Conservation (phyloP, 2,329 filamentous ascomycete species). For the Fonsecaea multimorphosa region DNA sequence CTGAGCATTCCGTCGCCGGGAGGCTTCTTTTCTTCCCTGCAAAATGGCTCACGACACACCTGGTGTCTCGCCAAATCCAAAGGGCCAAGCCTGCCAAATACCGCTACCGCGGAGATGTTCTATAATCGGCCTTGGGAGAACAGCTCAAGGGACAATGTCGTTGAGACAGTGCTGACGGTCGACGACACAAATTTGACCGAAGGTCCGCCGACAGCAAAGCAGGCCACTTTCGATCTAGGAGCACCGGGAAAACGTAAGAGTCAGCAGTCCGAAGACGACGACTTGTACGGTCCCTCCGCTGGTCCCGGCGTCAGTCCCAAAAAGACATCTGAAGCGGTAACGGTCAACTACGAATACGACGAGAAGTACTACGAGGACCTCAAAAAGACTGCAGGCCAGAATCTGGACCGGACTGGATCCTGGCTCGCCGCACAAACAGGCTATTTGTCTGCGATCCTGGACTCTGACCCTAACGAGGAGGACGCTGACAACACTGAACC, state of each 20-base stretch:
- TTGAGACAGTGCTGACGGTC: conserved; percentile 73
- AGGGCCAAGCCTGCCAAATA: conserved; percentile 67
- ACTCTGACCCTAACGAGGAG: conserved; percentile 56
- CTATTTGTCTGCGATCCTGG: conserved; percentile 71
- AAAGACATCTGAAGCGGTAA: conserved; percentile 36
- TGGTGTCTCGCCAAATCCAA: conserved; percentile 65
- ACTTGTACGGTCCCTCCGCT: conserved; percentile 36
- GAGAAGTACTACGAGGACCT: conserved; percentile 77
- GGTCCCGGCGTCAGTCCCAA: conserved; percentile 11
- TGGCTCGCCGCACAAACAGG: conserved; percentile 85
- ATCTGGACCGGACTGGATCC: conserved; percentile 80
- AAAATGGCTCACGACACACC: conserved; percentile 74
- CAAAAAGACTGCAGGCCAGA: conserved; percentile 71
- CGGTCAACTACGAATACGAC: conserved; percentile 70
- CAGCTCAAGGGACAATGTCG: conserved; percentile 46
- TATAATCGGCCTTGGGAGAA: conserved; percentile 80
- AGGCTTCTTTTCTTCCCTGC: conserved; percentile 87
- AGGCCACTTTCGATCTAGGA: conserved; percentile 38
- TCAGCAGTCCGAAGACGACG: conserved; percentile 33
- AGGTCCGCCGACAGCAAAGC: conserved; percentile 70
- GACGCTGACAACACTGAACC: conserved; percentile 24
- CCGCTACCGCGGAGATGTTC: conserved; percentile 89
- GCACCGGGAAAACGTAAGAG: conserved; percentile 9
- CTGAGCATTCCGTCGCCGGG: conserved; percentile 90
- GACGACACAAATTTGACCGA: conserved; percentile 57